Conservation (phyloP, 129 eudicot genomes). For the Flaveria sonorensis region DNA sequence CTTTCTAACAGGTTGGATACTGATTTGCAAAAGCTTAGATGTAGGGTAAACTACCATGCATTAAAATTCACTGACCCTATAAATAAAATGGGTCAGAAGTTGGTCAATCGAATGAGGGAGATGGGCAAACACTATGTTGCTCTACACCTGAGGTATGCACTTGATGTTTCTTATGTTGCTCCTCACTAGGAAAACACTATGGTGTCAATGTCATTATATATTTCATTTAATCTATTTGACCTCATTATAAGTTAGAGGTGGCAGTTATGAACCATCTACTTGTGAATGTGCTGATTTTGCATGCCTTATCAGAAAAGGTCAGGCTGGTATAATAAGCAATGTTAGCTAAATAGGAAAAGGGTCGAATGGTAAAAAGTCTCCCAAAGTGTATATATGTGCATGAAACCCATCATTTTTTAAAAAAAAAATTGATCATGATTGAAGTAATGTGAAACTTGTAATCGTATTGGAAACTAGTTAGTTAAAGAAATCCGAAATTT, state of each 20-base stretch:
- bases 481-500: neutral
- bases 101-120: slow-evolving; percentile 69
- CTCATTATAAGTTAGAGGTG: neutral
- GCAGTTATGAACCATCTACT: neutral
- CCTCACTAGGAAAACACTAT: slow-evolving; percentile 8
- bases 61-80: slow-evolving; percentile 75
- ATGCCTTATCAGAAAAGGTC: neutral
- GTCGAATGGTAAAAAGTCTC: neutral
- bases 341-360: neutral
- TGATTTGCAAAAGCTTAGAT: slow-evolving; percentile 87
- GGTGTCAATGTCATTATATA: slow-evolving; percentile 6
- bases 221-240: slow-evolving; percentile 12
- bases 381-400: neutral
- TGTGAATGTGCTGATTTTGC: neutral
- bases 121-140: slow-evolving; percentile 77
- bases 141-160: slow-evolving; percentile 73
- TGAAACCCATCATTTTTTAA: neutral
- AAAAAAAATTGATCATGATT: neutral
- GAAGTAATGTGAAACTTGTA: neutral
- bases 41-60: slow-evolving; percentile 89
- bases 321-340: neutral
- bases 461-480: neutral
- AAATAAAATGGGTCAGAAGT: slow-evolving; percentile 65
- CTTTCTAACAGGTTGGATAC: slow-evolving; percentile 73
- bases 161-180: slow-evolving; percentile 19